phyloP scores from a whole-genome alignment of 805 yeast genomes.

The Candida mattraensis region DNA sequence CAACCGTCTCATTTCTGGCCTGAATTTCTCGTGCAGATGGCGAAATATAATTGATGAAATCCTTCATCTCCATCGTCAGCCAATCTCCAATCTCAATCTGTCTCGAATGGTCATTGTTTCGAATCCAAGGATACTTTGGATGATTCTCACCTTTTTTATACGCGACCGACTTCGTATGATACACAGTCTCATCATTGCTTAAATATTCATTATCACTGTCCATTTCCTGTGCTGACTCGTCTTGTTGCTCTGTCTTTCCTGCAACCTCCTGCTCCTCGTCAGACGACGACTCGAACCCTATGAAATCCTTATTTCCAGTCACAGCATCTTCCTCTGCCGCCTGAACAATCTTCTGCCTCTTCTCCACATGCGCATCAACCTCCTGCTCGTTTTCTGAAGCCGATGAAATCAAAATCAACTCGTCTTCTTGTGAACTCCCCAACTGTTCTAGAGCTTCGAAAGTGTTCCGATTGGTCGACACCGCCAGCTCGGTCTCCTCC shows the following conservation, averaged over 20 bases:
- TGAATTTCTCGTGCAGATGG: slow-evolving; percentile 76
- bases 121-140: slow-evolving; percentile 68
- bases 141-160: slow-evolving; percentile 32
- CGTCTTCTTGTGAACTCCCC: no score
- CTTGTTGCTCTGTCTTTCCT: slow-evolving; percentile 38
- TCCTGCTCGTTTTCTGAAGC: slow-evolving; percentile 13
- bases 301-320: slow-evolving; percentile 50
- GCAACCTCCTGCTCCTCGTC: slow-evolving; percentile 36
- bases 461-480: no score
- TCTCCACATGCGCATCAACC: slow-evolving; percentile 14
- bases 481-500: no score
- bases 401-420: slow-evolving; percentile 6
- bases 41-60: slow-evolving; percentile 80
- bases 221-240: slow-evolving; percentile 24
- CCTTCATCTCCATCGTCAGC: slow-evolving; percentile 82
- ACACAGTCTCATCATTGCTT: slow-evolving; percentile 43
- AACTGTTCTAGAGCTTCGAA: no score
- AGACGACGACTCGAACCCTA: slow-evolving; percentile 53
- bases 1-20: slow-evolving; percentile 64
- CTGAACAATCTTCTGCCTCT: slow-evolving; percentile 9
- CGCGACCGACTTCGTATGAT: slow-evolving; percentile 26
- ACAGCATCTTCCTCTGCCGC: slow-evolving; percentile 33
- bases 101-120: slow-evolving; percentile 71
- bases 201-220: slow-evolving; percentile 40
- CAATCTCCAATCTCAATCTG: slow-evolving; percentile 82